phyloP scores from a whole-genome alignment of 371 early-diverging fungal species.

The Circinella minor region DNA sequence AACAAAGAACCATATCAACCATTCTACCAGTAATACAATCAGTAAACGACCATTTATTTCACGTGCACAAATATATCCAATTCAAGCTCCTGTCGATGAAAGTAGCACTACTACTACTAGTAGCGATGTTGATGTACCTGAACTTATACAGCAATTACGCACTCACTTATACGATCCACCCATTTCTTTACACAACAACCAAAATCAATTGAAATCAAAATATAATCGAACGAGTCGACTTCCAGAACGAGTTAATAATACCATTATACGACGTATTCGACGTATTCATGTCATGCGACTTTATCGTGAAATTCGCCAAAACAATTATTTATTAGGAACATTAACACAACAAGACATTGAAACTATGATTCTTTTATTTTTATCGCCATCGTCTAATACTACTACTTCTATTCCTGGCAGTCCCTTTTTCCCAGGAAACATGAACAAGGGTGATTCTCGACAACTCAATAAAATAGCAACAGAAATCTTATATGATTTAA shows the following conservation, averaged over 20 bases:
- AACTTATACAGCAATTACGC: conserved; percentile 3
- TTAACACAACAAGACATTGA: conserved; percentile 21
- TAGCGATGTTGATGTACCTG: conserved; percentile 4
- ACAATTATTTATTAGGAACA: conserved; percentile 15
- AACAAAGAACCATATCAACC: conserved; percentile 8
- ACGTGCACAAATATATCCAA: background rate
- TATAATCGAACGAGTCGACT: background rate
- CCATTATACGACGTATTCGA: conserved; percentile 12
- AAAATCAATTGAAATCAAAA: background rate
- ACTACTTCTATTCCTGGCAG: no score
- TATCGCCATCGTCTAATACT: background rate
- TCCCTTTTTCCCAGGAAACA: conserved; percentile 7
- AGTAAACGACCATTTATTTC: background rate
- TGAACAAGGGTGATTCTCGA: no score
- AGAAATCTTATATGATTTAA: conserved; percentile 18
- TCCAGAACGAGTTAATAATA: background rate
- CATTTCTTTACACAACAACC: background rate
- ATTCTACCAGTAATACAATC: background rate
- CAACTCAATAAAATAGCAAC: conserved; percentile 5
- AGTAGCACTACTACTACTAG: conserved; percentile 7
- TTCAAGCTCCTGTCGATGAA: background rate
- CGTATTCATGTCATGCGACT: conserved; percentile 10
- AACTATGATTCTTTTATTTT: conserved; percentile 16
- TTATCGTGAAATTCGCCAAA: conserved; percentile 5
- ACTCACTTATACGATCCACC: conserved; percentile 10